Evolutionary conservation across 805 yeast genomes (phyloP), one percentile per base, ranked within the genome.

Genomic region (Metschnikowia lachancei): DNA sequence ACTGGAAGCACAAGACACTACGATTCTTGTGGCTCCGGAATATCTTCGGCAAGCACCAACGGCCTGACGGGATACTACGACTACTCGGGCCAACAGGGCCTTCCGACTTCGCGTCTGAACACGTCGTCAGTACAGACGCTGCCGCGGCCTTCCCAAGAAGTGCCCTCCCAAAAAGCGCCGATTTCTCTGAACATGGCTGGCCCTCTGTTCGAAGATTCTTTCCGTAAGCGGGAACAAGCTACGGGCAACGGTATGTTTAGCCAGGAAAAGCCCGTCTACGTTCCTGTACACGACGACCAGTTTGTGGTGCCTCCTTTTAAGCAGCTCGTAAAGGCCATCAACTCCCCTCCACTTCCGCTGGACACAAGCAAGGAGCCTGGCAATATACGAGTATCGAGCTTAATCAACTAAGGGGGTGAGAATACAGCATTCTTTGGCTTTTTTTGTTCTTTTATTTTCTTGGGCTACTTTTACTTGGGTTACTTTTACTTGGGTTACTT

Each of bases 91-190:
- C 35, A 7, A 18, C 13, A 9, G 20, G 34, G 24, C 17, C 44
- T 35, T 11, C 9, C 26, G 24, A 11, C 19, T 6, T 34, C 45
- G 18, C 26, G 34, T 32, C 51, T 45, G 45, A 39, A 43, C 32
- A 41, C 45, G 5, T 29, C 38, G 29, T 45, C 51, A 19, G 17
- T 36, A 35, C 35, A 20, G 16, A 30, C 41, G 4, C 51, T 41
- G 43, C 62, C 78, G 53, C 65, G 76, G 43, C 69, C 76, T 7
- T 68, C 75, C n/a, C n/a, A n/a, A n/a, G n/a, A n/a, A n/a, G n/a
- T n/a, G 3, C 53, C 70, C 38, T 75, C 74, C 3, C 75, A 70
- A 8, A 78, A 74, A 47, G 59, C 24, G 24, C 33, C n/a, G 9
- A 9, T 20, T 26, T 12, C 34, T 17, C 41, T 8, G 34, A 28